phyloP scores from a whole-genome alignment of 768 basidiomycete genomes.

The Collybiopsis confluens region DNA sequence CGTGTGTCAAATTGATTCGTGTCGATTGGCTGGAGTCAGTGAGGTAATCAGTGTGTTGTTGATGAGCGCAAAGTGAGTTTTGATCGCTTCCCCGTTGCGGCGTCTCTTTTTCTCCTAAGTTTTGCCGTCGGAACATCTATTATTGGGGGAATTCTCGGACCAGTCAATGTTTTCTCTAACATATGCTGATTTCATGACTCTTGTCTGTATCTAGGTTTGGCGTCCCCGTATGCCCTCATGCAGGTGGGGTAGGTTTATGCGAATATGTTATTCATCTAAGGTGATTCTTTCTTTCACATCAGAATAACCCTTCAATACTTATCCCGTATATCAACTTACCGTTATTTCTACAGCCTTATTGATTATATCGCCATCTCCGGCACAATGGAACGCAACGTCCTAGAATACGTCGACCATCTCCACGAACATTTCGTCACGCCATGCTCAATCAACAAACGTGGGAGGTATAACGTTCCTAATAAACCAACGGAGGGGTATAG shows the following conservation, averaged over 20 bases:
- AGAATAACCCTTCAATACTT: neutral
- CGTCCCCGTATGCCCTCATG: constrained; percentile 87
- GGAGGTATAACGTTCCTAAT: constrained; percentile 83
- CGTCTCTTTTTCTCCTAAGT: neutral
- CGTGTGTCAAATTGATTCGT: constrained; percentile 93
- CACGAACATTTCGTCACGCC: constrained; percentile 92
- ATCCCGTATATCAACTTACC: neutral
- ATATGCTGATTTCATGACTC: neutral
- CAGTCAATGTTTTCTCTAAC: neutral
- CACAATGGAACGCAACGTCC: constrained; percentile 89
- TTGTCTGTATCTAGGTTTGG: constrained; percentile 50
- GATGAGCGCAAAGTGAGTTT: constrained; percentile 78
- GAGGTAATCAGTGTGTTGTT: constrained; percentile 88
- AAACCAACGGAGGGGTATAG: constrained; percentile 80
- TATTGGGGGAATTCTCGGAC: too few species aligned
- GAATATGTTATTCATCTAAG: constrained; percentile 87
- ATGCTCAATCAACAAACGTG: constrained; percentile 79
- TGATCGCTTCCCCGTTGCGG: neutral
- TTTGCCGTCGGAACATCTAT: too few species aligned
- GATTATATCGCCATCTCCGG: constrained; percentile 93
- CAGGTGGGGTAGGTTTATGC: constrained; percentile 90
- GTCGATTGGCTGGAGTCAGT: constrained; percentile 88
- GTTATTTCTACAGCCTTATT: constrained; percentile 54
- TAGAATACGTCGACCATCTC: constrained; percentile 87
- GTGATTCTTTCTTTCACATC: constrained; percentile 24